A percentile compares a stretch with the other conserved stretches of the same genome.
phyloP scores from a whole-genome alignment of 2,329 filamentous ascomycete genomes.

The Venturia nashicola region DNA sequence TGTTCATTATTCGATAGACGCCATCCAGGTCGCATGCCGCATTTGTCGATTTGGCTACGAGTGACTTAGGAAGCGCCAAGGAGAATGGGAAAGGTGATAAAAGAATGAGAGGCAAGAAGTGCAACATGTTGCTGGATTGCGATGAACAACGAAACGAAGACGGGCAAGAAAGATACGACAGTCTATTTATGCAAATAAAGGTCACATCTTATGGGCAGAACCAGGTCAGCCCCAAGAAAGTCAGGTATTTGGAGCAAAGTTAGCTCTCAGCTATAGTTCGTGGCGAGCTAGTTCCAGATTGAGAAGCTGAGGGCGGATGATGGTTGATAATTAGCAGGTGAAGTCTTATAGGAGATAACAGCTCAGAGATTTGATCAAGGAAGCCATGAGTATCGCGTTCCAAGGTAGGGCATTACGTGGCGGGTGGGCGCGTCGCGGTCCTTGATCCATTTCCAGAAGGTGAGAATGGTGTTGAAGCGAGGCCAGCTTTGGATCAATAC shows the following conservation, averaged over 20 bases:
- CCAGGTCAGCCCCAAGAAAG: not conserved
- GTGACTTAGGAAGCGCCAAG: not conserved
- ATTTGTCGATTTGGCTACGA: not conserved
- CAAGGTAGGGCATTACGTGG: not conserved
- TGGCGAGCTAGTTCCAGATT: not conserved
- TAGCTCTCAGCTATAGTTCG: not conserved
- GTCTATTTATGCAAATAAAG: not conserved
- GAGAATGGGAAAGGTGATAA: not conserved
- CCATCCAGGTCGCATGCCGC: not conserved
- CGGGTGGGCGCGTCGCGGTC: not conserved
- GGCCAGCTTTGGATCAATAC: no score
- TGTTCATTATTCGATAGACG: conserved; percentile 3
- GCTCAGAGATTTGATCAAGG: not conserved
- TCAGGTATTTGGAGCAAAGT: not conserved
- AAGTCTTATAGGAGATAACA: not conserved
- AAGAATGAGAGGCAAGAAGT: not conserved
- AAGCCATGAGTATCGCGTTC: not conserved
- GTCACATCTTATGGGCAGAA: not conserved
- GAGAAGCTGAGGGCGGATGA: not conserved
- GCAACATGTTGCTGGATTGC: not conserved
- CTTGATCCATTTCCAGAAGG: not conserved
- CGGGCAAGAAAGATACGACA: not conserved
- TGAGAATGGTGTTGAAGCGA: not conserved
- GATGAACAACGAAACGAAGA: not conserved
- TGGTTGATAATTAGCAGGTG: not conserved